Evolutionary conservation across 805 yeast species (phyloP).

Genomic region (Sugiyamaella mastotermitis): DNA sequence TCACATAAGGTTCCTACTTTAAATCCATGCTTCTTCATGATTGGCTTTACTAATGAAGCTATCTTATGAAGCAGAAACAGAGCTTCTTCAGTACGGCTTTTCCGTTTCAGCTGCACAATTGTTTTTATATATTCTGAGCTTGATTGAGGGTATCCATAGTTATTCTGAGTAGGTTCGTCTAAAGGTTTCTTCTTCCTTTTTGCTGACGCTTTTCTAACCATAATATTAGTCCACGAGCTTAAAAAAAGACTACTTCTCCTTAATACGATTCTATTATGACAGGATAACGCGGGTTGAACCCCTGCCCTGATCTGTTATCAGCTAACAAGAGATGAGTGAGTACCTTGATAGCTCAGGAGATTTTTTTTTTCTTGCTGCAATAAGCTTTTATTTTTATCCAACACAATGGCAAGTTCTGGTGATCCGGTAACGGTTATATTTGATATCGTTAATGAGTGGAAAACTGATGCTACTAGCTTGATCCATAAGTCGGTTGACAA

Average conservation of each 20-base stretch:
- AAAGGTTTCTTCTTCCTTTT: too few species aligned
- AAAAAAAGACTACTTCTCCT: too few species aligned
- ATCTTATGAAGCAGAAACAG: constrained; percentile 57
- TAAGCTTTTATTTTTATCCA: neutral
- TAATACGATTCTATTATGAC: too few species aligned
- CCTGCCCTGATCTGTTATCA: too few species aligned
- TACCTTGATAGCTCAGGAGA: too few species aligned
- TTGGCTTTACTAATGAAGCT: constrained; percentile 65
- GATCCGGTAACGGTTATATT: constrained; percentile 20
- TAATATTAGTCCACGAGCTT: too few species aligned
- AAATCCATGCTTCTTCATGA: constrained; percentile 63
- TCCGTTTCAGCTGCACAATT: constrained; percentile 40
- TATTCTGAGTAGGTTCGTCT: too few species aligned
- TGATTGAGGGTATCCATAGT: too few species aligned
- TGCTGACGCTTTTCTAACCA: too few species aligned
- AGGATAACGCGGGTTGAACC: too few species aligned
- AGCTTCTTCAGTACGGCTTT: constrained; percentile 45
- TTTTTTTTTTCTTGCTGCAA: too few species aligned
- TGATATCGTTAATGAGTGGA: constrained; percentile 16
- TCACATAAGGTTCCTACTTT: constrained; percentile 68
- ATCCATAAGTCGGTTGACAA: constrained; percentile 11
- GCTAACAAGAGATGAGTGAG: too few species aligned
- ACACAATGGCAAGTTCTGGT: neutral
- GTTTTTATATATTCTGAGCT: constrained; percentile 15
- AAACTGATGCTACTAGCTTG: constrained; percentile 14